Evolutionary conservation across 306 rosid genomes (phyloP).

Genomic region (Castanea sativa): DNA sequence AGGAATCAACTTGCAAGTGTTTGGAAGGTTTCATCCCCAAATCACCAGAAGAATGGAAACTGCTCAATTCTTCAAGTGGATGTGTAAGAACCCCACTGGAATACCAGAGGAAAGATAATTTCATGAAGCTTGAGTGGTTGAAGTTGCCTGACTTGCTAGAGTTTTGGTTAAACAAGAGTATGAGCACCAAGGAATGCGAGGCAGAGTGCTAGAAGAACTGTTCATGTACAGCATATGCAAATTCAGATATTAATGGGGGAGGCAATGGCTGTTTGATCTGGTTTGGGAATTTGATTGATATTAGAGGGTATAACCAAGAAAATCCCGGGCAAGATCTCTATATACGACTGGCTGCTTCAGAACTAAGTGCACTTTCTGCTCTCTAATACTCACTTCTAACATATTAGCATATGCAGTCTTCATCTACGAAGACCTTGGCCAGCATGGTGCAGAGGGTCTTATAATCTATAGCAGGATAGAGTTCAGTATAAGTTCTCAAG

Average conservation of each 20-base stretch:
- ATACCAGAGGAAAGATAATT: neutral
- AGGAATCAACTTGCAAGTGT: slow-evolving; percentile 11
- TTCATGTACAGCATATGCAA: slow-evolving; percentile 27
- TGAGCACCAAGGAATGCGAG: slow-evolving; percentile 24
- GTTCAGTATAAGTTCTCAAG: too few species aligned
- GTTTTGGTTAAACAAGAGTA: slow-evolving; percentile 22
- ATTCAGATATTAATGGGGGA: slow-evolving; percentile 7
- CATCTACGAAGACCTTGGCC: too few species aligned
- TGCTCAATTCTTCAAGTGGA: too few species aligned
- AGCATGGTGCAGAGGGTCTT: too few species aligned
- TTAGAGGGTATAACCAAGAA: slow-evolving; percentile 1
- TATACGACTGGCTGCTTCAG: too few species aligned
- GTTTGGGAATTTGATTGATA: slow-evolving; percentile 27
- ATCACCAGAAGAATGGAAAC: too few species aligned
- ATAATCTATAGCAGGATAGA: too few species aligned
- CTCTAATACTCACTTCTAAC: too few species aligned
- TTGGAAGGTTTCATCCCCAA: slow-evolving; percentile 2
- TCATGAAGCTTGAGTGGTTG: neutral
- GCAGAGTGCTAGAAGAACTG: slow-evolving; percentile 29
- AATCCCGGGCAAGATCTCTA: slow-evolving; percentile 30
- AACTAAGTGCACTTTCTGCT: too few species aligned
- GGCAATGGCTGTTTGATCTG: slow-evolving; percentile 38
- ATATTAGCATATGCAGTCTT: too few species aligned
- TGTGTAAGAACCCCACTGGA: too few species aligned
- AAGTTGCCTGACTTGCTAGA: slow-evolving; percentile 29